A percentile compares a stretch with the other conserved stretches of the same genome.
Conservation (phyloP, 169 alveolate species). For the Eimeria acervulina region DNA sequence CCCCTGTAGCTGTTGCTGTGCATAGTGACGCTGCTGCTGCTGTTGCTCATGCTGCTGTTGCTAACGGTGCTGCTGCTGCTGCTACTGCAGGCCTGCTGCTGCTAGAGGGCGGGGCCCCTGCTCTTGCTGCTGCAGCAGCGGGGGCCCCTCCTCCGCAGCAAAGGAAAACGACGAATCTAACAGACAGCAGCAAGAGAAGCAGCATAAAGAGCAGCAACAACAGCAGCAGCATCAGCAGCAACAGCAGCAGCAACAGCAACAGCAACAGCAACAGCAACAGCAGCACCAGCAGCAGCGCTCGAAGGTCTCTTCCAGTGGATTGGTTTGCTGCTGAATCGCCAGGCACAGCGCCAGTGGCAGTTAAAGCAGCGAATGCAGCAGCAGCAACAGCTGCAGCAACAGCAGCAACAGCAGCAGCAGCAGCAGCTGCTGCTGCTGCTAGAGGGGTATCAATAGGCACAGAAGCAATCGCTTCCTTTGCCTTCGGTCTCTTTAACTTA, state of each 20-base stretch:
- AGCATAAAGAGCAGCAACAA: no score
- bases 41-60: no score
- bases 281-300: neutral
- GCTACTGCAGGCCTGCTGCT: no score
- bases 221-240: neutral
- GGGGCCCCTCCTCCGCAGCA: constrained; percentile 1
- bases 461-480: neutral
- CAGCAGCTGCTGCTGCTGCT: no score
- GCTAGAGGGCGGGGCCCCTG: constrained; percentile 5
- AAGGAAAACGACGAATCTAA: neutral
- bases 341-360: neutral
- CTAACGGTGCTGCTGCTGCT: no score
- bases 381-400: neutral
- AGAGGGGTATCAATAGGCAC: neutral
- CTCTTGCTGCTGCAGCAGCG: neutral
- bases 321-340: neutral
- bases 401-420: neutral
- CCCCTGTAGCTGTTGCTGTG: no score
- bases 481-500: neutral
- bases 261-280: neutral
- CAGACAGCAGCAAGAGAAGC: no score
- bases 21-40: no score
- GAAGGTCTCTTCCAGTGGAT: neutral
- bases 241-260: neutral
- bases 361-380: neutral